Percentiles rank a stretch among this genome's conserved stretches.
Evolutionary conservation across 768 basidiomycete genomes (phyloP).

Genomic region (Boletus sp.): DNA sequence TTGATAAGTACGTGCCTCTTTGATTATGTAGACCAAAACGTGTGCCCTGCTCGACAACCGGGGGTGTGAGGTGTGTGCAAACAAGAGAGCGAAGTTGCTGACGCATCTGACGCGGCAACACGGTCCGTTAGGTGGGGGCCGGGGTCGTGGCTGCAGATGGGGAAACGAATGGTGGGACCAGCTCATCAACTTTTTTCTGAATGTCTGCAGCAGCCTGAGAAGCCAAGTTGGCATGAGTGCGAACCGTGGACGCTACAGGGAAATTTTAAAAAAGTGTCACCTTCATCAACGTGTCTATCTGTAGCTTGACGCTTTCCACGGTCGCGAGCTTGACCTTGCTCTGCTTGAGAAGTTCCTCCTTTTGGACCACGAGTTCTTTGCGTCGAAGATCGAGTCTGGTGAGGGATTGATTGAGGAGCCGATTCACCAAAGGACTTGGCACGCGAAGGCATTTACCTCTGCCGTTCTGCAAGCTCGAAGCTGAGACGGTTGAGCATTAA

Average conservation of each 20-base stretch:
- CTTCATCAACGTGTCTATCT: conserved; percentile 77
- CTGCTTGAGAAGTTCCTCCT: conserved; percentile 78
- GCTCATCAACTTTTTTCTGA: conserved; percentile 73
- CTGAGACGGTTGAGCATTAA: conserved; percentile 85
- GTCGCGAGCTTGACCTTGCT: conserved; percentile 70
- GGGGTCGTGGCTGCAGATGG: conserved; percentile 28
- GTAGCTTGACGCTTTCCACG: conserved; percentile 75
- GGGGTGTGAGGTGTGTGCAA: background rate
- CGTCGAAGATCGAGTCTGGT: conserved; percentile 68
- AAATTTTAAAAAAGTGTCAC: conserved; percentile 33
- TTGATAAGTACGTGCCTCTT: conserved; percentile 17
- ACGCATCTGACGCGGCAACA: background rate
- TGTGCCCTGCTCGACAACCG: conserved; percentile 6
- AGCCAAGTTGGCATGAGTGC: conserved; percentile 13
- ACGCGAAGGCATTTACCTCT: conserved; percentile 52
- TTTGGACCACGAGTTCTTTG: conserved; percentile 65
- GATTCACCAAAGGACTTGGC: conserved; percentile 4
- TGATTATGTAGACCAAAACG: conserved; percentile 1
- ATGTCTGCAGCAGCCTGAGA: conserved; percentile 65
- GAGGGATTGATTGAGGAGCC: background rate
- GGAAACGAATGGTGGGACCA: conserved; percentile 48
- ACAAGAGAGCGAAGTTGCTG: conserved; percentile 2
- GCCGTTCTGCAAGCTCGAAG: conserved; percentile 86
- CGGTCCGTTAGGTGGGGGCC: conserved; percentile 16
- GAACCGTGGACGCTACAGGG: background rate